Base-by-base conservation (phyloP, 257 asterid species). In the Solanum raphanifolium region DNA sequence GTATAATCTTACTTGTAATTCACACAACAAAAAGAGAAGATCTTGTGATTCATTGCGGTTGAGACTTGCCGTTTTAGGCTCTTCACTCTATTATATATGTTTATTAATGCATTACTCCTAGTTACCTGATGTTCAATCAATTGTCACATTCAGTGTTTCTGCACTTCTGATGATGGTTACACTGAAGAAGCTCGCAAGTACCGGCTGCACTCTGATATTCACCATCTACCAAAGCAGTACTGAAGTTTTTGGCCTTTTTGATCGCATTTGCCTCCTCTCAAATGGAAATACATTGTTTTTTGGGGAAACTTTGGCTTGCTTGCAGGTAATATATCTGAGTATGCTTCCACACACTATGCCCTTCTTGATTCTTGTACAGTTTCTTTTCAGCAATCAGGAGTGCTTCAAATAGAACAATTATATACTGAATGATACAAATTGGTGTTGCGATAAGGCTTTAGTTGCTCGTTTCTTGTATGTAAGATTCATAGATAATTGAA, bases 111-210 rank as follows among this genome's bases (percentile, higher is more conserved):
- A 71, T 83, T 43, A 41, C 81, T 86, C 68, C 83, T 48, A 48
- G 43, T 76, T 74, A 8, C 87, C 66, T 87, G 58, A 86, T 92
- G 27, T 82, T 75, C 8, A 46, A 16, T 82, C 66, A 85, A 18
- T 83, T 87, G 36, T n/a, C 79, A 18, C 86, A 75, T 81, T 86
- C 95, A 97, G 99, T 88, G 99, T 97, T 76, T 97, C 99, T 76
- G 96, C 99, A 58, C 98, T 97, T 68, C 92, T 97, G 55, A 96
- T 97, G 99, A 97, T 97, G 99, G 99, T 97, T 46, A 97, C 98
- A 29, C 89, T 97, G 93, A 96, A 95, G 95, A 97, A 96, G 93
- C 99, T 97, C 76, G 98, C 99, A 29, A 95, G 98, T 91, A 95
- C 98, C 5, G 99, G 99, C 36, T 97, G 99, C 93, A 97, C 98